Percentiles rank a stretch among this genome's conserved stretches.
Conservation (phyloP, 2,329 filamentous ascomycete species). For the Exophiala oligosperma region DNA sequence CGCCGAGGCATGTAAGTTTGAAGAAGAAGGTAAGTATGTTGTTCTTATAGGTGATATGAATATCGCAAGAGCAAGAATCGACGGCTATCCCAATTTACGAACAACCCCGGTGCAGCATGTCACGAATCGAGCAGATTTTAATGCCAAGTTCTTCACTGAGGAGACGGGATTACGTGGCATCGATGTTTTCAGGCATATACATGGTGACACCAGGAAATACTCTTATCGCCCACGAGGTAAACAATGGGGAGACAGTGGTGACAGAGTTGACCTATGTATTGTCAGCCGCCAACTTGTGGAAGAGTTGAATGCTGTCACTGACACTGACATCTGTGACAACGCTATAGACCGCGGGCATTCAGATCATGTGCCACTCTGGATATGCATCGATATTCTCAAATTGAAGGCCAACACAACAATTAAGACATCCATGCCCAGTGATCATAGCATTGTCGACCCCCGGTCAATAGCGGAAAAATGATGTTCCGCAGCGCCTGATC, state of each 20-base stretch:
- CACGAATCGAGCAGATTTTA: constrained; percentile 54
- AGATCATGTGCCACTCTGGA: constrained; percentile 56
- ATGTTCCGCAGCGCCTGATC: neutral
- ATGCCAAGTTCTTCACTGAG: constrained; percentile 46
- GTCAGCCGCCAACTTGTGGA: constrained; percentile 44
- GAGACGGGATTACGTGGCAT: constrained; percentile 38
- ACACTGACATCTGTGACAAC: constrained; percentile 44
- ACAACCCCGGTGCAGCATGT: constrained; percentile 49
- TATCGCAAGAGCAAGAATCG: constrained; percentile 44
- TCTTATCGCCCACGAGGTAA: constrained; percentile 50
- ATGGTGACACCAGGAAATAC: constrained; percentile 46
- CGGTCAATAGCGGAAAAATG: neutral
- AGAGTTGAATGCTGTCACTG: constrained; percentile 33
- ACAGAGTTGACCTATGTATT: constrained; percentile 55
- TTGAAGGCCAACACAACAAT: neutral
- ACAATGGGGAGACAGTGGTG: constrained; percentile 53
- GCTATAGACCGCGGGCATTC: constrained; percentile 50
- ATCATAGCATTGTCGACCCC: neutral
- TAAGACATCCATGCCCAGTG: neutral
- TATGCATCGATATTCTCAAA: constrained; percentile 30
- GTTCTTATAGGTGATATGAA: constrained; percentile 57
- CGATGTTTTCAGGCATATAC: constrained; percentile 51
- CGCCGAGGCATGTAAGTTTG: constrained; percentile 44
- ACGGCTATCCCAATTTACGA: constrained; percentile 51
- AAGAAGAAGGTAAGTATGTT: constrained; percentile 44